Conservation (phyloP, 2,329 filamentous ascomycete species). For the Pseudonectria buxi region DNA sequence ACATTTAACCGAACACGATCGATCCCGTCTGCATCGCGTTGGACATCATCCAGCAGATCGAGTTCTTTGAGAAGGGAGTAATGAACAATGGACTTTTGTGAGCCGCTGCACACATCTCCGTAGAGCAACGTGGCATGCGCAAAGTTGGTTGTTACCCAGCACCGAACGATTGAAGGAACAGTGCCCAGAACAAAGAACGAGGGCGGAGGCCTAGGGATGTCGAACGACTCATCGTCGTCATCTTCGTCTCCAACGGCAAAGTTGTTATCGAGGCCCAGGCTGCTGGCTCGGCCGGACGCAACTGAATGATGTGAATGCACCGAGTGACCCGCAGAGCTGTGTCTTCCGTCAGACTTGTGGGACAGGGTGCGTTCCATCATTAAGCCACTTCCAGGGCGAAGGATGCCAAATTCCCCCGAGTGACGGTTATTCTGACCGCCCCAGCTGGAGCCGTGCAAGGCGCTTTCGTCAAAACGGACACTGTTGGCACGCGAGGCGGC, state of each 20-base stretch:
- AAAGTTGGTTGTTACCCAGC: conserved; percentile 88
- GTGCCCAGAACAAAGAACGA: conserved; percentile 80
- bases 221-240: conserved; percentile 61
- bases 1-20: conserved; percentile 70
- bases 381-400: conserved; percentile 72
- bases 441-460: conserved; percentile 81
- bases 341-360: conserved; percentile 90
- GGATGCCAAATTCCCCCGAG: conserved; percentile 73
- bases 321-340: conserved; percentile 86
- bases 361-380: conserved; percentile 89
- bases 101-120: conserved; percentile 86
- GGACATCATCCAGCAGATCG: conserved; percentile 60
- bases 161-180: conserved; percentile 89
- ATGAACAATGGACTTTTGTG: conserved; percentile 79
- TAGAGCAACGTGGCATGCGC: conserved; percentile 85
- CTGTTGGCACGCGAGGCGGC: conserved; percentile 91
- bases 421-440: conserved; percentile 70
- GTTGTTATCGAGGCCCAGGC: conserved; percentile 73
- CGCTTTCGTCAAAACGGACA: conserved; percentile 94
- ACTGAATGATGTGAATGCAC: conserved; percentile 62
- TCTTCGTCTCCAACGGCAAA: conserved; percentile 54
- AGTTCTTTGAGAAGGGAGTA: conserved; percentile 68
- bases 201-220: conserved; percentile 69
- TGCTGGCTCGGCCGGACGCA: conserved; percentile 76
- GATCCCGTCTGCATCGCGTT: conserved; percentile 57